Conservation (phyloP, 2,329 filamentous ascomycete species). For the Paecilomyces fulvus region DNA sequence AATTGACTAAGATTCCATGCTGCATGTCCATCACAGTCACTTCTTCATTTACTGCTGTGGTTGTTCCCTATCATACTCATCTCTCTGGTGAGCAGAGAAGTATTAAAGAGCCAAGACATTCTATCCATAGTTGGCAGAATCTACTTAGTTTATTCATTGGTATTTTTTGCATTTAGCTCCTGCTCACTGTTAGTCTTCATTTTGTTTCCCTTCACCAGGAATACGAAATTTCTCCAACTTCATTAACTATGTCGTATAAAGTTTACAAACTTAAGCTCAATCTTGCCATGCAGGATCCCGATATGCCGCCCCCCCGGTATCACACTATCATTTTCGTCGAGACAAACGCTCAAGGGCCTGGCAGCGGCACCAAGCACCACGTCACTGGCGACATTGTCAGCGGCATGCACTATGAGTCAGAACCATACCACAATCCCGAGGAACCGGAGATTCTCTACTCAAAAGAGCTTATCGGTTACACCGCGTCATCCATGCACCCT, state of each 20-base stretch:
- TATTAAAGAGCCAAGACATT: no score
- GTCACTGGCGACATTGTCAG: background rate
- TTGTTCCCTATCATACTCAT: no score
- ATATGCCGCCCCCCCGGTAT: background rate
- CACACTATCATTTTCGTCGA: background rate
- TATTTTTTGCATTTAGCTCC: no score
- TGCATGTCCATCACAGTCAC: no score
- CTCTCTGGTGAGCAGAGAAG: no score
- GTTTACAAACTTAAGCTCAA: background rate
- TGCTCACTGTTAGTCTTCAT: no score
- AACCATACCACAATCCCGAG: background rate
- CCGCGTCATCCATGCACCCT: slow-evolving; percentile 1
- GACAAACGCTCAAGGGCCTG: background rate
- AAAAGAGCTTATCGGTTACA: slow-evolving; percentile 2
- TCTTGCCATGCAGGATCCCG: background rate
- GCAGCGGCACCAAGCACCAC: background rate
- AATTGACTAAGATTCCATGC: no score
- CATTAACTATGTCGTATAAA: background rate
- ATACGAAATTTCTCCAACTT: no score
- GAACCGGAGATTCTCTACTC: background rate
- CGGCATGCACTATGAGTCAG: slow-evolving; percentile 1
- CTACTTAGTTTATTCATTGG: no score
- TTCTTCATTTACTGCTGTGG: no score
- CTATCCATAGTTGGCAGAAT: no score
- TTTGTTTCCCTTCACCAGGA: no score